phyloP scores from a whole-genome alignment of 2,329 filamentous ascomycete genomes.

The Fusarium coffeatum region DNA sequence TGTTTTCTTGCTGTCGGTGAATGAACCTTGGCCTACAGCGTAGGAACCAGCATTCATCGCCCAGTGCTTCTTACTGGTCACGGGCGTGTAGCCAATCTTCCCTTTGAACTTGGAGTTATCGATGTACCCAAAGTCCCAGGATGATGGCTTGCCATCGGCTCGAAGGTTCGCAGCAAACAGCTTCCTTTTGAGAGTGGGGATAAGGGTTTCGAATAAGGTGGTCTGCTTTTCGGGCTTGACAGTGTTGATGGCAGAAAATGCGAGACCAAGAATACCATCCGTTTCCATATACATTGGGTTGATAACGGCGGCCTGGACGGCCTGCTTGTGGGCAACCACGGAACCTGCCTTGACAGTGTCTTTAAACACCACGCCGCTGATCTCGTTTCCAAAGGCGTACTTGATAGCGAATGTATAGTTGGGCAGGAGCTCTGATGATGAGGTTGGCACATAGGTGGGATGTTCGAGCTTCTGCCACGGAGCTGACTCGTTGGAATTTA shows the following conservation, averaged over 20 bases:
- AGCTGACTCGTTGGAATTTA: not conserved
- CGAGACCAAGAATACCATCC: not conserved
- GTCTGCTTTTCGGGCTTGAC: not conserved
- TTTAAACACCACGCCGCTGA: not conserved
- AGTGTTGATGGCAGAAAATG: not conserved
- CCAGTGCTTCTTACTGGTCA: not conserved
- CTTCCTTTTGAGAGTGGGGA: not conserved
- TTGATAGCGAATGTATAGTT: not conserved
- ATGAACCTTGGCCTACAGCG: not conserved
- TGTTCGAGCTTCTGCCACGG: not conserved
- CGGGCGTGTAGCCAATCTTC: not conserved
- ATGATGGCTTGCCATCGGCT: not conserved
- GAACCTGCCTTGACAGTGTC: not conserved
- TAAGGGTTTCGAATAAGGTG: not conserved
- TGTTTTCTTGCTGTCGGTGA: not conserved
- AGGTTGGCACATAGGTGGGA: not conserved
- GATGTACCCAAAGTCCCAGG: slow-evolving; percentile 1
- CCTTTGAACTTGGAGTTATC: slow-evolving; percentile 4
- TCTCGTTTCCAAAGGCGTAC: not conserved
- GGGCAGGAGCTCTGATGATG: not conserved
- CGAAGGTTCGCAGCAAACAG: slow-evolving; percentile 1
- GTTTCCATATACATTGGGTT: accelerated
- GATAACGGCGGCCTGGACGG: not conserved
- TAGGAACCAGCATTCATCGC: not conserved
- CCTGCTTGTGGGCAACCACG: not conserved